phyloP scores from a whole-genome alignment of 2,329 filamentous ascomycete species.

The Diaporthe eres region DNA sequence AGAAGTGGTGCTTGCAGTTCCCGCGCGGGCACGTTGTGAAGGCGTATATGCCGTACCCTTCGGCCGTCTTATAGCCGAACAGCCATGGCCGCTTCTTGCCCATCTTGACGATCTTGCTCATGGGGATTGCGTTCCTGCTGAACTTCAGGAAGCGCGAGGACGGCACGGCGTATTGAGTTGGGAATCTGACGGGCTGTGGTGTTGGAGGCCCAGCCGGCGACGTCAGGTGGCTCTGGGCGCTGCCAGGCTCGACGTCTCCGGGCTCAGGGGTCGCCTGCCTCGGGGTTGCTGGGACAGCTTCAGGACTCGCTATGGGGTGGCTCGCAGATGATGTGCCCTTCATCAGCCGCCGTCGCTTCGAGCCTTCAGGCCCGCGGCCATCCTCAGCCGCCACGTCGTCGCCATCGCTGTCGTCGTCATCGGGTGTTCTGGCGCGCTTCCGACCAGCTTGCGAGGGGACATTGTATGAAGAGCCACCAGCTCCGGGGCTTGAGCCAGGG shows the following conservation, averaged over 20 bases:
- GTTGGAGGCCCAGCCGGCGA: not conserved
- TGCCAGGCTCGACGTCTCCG: not conserved
- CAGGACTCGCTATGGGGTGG: too few relatives aligned
- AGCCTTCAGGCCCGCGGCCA: not conserved
- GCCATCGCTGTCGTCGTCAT: not conserved
- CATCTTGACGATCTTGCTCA: conserved; percentile 8
- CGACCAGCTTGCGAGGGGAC: too few relatives aligned
- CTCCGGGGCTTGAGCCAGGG: not conserved
- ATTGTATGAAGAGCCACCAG: not conserved
- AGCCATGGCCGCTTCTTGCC: conserved; percentile 10
- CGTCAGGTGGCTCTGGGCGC: not conserved
- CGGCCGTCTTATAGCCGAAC: not conserved
- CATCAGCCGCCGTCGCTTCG: not conserved
- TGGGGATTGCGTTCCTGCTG: not conserved
- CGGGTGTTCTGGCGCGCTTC: not conserved
- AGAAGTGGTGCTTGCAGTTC: conserved; percentile 5
- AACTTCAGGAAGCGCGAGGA: not conserved
- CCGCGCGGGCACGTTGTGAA: not conserved
- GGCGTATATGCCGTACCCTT: conserved; percentile 20
- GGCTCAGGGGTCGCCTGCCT: not conserved
- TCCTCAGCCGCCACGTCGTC: not conserved
- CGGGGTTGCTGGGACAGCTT: not conserved
- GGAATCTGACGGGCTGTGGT: not conserved
- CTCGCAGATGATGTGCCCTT: not conserved
- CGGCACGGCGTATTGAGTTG: not conserved